phyloP scores from a whole-genome alignment of 345 rosid species.

The Salix arbutifolia region DNA sequence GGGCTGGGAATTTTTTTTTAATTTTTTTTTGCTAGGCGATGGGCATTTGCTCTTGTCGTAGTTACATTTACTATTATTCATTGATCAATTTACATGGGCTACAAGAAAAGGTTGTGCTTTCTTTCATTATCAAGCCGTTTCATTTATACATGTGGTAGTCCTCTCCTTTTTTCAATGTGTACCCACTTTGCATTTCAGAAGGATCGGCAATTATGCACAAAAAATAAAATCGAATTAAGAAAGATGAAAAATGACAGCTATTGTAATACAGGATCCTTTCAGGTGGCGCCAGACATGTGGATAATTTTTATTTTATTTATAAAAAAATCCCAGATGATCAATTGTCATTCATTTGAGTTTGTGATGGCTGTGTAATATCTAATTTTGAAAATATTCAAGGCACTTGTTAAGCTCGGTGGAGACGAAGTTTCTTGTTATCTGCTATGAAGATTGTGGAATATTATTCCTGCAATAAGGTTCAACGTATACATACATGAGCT shows the following conservation, averaged over 20 bases:
- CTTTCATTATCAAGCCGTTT: neutral
- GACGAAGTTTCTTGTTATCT: neutral
- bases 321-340: neutral
- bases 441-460: neutral
- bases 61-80: no score
- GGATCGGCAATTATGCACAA: neutral
- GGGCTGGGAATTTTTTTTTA: neutral
- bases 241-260: neutral
- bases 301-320: neutral
- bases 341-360: neutral
- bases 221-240: neutral
- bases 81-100: no score
- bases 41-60: no score
- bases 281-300: slow-evolving; percentile 4
- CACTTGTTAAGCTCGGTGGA: neutral
- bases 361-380: neutral
- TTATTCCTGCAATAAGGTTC: neutral
- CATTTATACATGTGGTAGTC: neutral
- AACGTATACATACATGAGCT: neutral
- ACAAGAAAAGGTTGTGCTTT: no score
- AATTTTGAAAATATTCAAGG: neutral
- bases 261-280: neutral
- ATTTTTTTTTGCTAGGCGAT: no score
- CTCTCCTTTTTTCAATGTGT: neutral
- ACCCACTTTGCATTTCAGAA: neutral